A percentile compares a stretch with the other conserved stretches of the same genome.
phyloP scores from a whole-genome alignment of 805 yeast species.

The Groenewaldozyma tartarivorans region DNA sequence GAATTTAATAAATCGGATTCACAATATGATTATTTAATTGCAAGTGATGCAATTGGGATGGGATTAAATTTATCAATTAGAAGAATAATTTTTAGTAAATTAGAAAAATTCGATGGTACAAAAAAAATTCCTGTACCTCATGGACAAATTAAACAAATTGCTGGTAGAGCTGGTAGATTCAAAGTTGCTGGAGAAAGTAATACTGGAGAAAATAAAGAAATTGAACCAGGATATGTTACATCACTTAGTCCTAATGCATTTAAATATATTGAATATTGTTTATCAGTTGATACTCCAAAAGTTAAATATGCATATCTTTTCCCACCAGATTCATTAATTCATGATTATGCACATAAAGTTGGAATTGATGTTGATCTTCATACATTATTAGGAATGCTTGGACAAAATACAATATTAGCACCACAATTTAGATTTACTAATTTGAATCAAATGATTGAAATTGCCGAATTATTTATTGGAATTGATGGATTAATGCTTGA shows the following conservation, averaged over 20 bases:
- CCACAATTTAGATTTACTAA: conserved; percentile 31
- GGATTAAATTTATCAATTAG: conserved; percentile 82
- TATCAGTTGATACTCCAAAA: conserved; percentile 43
- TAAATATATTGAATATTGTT: conserved; percentile 34
- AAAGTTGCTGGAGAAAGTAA: conserved; percentile 27
- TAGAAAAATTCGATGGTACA: conserved; percentile 62
- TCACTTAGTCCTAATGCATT: conserved; percentile 41
- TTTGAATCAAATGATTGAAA: conserved; percentile 30
- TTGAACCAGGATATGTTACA: conserved; percentile 31
- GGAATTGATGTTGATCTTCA: conserved; percentile 40
- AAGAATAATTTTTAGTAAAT: conserved; percentile 64
- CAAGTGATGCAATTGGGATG: conserved; percentile 98
- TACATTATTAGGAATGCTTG: conserved; percentile 39
- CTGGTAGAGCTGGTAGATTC: conserved; percentile 91
- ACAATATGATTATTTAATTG: conserved; percentile 71
- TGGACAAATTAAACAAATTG: conserved; percentile 81
- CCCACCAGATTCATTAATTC: conserved; percentile 72
- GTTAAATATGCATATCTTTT: conserved; percentile 59
- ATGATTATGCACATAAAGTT: conserved; percentile 52
- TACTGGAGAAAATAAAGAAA: conserved; percentile 8
- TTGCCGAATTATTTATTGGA: conserved; percentile 37
- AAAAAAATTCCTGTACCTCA: conserved; percentile 38
- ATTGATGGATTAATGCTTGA: conserved; percentile 37
- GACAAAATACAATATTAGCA: conserved; percentile 27
- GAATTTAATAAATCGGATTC: conserved; percentile 63